Conservation (phyloP, 805 yeast species). For the Kazachstania taianensis region DNA sequence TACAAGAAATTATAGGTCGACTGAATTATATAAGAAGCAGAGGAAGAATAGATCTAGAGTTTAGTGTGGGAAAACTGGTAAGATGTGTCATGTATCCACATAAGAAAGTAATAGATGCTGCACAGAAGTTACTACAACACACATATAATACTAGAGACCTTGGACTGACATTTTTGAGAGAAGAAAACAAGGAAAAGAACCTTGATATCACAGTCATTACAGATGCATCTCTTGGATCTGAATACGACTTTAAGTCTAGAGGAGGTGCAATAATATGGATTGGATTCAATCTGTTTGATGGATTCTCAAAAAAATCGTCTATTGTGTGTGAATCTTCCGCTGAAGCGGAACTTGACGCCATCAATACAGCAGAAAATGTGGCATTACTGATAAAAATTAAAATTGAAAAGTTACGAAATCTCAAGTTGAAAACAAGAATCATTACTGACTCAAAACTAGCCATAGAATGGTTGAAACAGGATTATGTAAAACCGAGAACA, state of each 20-base stretch:
- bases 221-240: conserved; percentile 1
- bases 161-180: background rate
- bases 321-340: conserved; percentile 1
- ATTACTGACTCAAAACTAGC: background rate
- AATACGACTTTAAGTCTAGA: conserved; percentile 1
- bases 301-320: background rate
- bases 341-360: conserved; percentile 1
- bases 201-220: background rate
- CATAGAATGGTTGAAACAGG: background rate
- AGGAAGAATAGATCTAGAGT: conserved; percentile 4
- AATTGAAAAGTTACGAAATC: background rate
- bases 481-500: conserved; percentile 1
- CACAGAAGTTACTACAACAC: background rate
- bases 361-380: background rate
- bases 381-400: background rate
- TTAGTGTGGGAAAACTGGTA: conserved; percentile 1
- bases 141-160: background rate
- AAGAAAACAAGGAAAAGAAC: background rate
- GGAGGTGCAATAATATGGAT: background rate
- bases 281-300: background rate
- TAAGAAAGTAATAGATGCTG: conserved; percentile 1
- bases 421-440: background rate
- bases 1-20: conserved; percentile 4
- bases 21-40: conserved; percentile 2
- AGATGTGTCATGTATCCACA: conserved; percentile 3